A percentile compares a stretch with the other conserved stretches of the same genome.
Conservation (phyloP, 75 land plant genomes). For the Cryptomeria japonica region DNA sequence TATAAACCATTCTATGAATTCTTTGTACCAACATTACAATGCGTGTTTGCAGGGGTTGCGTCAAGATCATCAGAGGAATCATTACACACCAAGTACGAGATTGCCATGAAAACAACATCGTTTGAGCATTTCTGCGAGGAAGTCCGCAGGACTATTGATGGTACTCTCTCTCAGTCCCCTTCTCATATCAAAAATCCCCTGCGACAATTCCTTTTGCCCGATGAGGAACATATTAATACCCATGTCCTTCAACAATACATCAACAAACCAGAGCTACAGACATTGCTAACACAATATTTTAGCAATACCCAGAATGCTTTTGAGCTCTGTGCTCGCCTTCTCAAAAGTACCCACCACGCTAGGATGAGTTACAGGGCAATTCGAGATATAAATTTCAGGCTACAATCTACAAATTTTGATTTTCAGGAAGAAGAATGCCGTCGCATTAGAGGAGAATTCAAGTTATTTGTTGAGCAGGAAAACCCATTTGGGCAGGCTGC, state of each 20-base stretch:
- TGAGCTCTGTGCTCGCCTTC: slow-evolving; percentile 30
- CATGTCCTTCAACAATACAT: not conserved
- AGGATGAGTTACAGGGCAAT: slow-evolving; percentile 22
- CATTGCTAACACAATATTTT: slow-evolving; percentile 35
- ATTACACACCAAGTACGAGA: slow-evolving; percentile 37
- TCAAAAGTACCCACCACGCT: slow-evolving; percentile 28
- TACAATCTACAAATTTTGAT: not conserved
- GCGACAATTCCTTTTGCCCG: slow-evolving; percentile 39
- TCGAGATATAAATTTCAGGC: not conserved
- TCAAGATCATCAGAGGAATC: not conserved
- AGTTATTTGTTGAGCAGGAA: not conserved
- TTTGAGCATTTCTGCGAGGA: slow-evolving; percentile 45
- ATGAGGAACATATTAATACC: slow-evolving; percentile 32
- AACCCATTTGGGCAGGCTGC: not conserved
- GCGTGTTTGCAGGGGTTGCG: not conserved
- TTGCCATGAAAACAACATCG: slow-evolving; percentile 48
- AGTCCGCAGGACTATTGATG: slow-evolving; percentile 24
- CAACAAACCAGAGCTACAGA: not conserved
- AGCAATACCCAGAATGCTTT: slow-evolving; percentile 40
- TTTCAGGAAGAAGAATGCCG: not conserved
- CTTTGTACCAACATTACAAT: not conserved
- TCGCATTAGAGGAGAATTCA: not conserved
- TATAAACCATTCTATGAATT: not conserved
- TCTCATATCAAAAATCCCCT: slow-evolving; percentile 16
- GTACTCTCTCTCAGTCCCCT: slow-evolving; percentile 31